Percentiles rank a stretch among this genome's conserved stretches.
Conservation (phyloP, 306 rosid species). For the Datisca glomerata region DNA sequence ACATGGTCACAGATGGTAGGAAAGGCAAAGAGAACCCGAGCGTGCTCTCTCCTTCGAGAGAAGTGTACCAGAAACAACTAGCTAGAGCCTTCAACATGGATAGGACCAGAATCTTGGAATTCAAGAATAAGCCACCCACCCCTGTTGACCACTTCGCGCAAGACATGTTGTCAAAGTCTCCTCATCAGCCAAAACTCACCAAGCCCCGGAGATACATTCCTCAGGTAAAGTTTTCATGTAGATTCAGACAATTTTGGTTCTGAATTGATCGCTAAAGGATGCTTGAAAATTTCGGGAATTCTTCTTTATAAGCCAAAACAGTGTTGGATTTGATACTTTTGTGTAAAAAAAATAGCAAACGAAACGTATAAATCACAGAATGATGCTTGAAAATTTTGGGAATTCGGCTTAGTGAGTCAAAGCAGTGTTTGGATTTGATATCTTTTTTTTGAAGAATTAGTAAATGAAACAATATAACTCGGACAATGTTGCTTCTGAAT, state of each 20-base stretch:
- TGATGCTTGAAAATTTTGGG: too few relatives aligned
- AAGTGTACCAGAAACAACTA: slow-evolving; percentile 37
- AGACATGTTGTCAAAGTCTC: slow-evolving; percentile 19
- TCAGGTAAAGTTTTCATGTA: slow-evolving; percentile 24
- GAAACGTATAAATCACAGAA: too few relatives aligned
- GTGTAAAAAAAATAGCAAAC: too few relatives aligned
- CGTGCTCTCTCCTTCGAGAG: slow-evolving; percentile 31
- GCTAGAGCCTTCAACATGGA: slow-evolving; percentile 55
- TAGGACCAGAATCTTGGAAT: slow-evolving; percentile 47
- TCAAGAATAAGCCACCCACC: slow-evolving; percentile 65
- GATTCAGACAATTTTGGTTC: too few relatives aligned
- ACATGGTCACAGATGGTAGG: slow-evolving; percentile 23
- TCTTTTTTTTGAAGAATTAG: too few relatives aligned
- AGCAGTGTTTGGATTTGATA: too few relatives aligned
- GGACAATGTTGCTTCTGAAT: too few relatives aligned
- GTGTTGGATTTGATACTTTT: too few relatives aligned
- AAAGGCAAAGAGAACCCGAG: slow-evolving; percentile 38
- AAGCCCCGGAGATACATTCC: slow-evolving; percentile 44
- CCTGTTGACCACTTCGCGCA: slow-evolving; percentile 34
- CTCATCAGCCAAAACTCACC: slow-evolving; percentile 16
- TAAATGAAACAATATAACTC: too few relatives aligned
- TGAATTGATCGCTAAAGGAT: background rate
- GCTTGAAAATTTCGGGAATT: background rate
- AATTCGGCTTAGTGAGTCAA: too few relatives aligned
- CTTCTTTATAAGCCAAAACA: too few relatives aligned